Percentiles rank a stretch among this genome's conserved stretches.
Conservation (phyloP, 2,329 filamentous ascomycete species). For the Fusarium nodosum region DNA sequence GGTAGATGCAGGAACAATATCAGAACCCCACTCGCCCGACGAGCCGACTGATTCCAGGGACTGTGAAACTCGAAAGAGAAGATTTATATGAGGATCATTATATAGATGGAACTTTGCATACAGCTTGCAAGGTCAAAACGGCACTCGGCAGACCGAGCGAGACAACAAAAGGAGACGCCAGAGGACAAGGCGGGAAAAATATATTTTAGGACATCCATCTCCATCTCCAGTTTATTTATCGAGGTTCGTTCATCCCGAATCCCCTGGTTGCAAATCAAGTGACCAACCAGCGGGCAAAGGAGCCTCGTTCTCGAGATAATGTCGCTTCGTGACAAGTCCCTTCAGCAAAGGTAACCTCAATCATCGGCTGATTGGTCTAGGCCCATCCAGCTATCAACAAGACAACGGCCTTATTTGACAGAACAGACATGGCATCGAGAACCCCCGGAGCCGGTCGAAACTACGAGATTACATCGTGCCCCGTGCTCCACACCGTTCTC, state of each 20-base stretch:
- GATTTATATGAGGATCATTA: conserved; percentile 24
- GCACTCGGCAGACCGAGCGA: neutral
- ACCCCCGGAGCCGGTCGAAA: conserved; percentile 39
- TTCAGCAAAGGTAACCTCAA: conserved; percentile 23
- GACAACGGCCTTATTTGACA: conserved; percentile 24
- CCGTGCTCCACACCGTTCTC: conserved; percentile 48
- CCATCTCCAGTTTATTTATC: conserved; percentile 40
- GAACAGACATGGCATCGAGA: conserved; percentile 18
- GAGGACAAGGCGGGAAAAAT: neutral
- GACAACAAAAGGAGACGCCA: neutral
- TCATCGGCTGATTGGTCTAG: conserved; percentile 29
- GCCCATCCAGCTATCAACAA: conserved; percentile 3
- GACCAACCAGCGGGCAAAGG: conserved; percentile 38
- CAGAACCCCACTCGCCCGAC: conserved; percentile 47
- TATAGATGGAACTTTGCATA: conserved; percentile 1
- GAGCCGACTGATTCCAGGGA: conserved; percentile 42
- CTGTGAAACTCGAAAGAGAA: conserved; percentile 10
- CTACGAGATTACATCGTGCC: conserved; percentile 48
- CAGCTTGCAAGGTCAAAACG: neutral
- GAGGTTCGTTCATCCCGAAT: conserved; percentile 20
- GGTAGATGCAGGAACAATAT: conserved; percentile 54
- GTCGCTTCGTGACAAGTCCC: conserved; percentile 41
- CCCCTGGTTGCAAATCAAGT: conserved; percentile 25
- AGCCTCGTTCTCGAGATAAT: conserved; percentile 40
- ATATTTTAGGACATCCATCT: conserved; percentile 14